A percentile compares a stretch with the other conserved stretches of the same genome.
phyloP scores from a whole-genome alignment of 2,329 filamentous ascomycete species.

The Tolypocladium ovalisporum region DNA sequence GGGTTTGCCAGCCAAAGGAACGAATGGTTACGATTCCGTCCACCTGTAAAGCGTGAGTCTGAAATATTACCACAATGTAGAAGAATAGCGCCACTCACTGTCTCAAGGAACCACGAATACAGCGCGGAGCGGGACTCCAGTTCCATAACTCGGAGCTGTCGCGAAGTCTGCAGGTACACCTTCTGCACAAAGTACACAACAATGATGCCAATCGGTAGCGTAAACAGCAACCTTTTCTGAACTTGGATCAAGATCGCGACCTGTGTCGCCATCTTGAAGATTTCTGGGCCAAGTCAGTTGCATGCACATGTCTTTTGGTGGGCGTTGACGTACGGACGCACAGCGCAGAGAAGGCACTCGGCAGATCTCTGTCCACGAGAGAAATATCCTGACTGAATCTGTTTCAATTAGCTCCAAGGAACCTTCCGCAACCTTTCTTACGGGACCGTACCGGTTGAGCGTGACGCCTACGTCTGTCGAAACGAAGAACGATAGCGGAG shows the following conservation, averaged over 20 bases:
- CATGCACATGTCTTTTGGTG: background rate
- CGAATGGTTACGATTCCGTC: background rate
- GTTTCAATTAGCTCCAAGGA: conserved; percentile 9
- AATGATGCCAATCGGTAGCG: background rate
- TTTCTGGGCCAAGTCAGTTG: background rate
- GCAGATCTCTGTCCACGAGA: conserved; percentile 25
- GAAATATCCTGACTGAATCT: conserved; percentile 30
- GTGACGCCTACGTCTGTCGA: conserved; percentile 1
- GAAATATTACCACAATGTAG: background rate
- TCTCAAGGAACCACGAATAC: background rate
- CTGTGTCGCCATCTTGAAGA: background rate
- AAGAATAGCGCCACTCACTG: background rate
- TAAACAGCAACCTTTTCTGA: background rate
- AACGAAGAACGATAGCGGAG: background rate
- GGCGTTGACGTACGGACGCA: conserved; percentile 11
- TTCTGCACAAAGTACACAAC: background rate
- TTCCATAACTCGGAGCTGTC: background rate
- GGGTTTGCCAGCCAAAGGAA: background rate
- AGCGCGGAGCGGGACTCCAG: background rate
- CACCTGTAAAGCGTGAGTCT: background rate
- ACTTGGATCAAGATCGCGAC: background rate
- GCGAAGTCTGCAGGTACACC: background rate
- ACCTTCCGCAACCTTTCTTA: no score
- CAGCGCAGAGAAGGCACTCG: conserved; percentile 16
- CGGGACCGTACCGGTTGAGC: background rate